Percentiles rank a stretch among this genome's conserved stretches.
These are phyloP conservation scores for Scedosporium aurantiacum DNA, from an alignment of 2,329 filamentous ascomycete genomes.

Conservation along the genomic window DNA sequence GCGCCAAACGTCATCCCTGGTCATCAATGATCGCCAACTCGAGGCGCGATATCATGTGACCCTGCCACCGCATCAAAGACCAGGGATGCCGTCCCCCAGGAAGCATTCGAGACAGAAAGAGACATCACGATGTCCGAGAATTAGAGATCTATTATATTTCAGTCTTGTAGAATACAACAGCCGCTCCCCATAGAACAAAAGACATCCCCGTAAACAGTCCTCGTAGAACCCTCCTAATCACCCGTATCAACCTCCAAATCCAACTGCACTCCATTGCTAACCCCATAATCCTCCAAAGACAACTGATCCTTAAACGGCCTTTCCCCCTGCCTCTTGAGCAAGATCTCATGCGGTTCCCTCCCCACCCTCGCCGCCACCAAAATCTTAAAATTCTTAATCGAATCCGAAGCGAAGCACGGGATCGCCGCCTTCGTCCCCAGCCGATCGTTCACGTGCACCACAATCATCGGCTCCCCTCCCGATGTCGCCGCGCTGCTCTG, in stretches of 20 bases:
- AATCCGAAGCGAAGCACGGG: conserved; percentile 76
- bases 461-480: conserved; percentile 69
- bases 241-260: conserved; percentile 52
- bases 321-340: conserved; percentile 85
- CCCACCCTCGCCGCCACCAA: conserved; percentile 86
- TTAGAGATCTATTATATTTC: too few relatives aligned
- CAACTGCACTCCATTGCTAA: conserved; percentile 74
- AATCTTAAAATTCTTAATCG: conserved; percentile 77
- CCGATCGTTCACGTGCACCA: conserved; percentile 90
- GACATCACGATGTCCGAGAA: background rate
- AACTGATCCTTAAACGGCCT: conserved; percentile 87
- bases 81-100: too few relatives aligned
- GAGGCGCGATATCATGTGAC: conserved; percentile 4
- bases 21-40: background rate
- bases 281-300: conserved; percentile 82
- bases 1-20: background rate
- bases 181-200: background rate
- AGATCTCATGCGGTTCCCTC: conserved; percentile 78
- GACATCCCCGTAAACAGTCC: background rate
- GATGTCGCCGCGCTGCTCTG: conserved; percentile 16
- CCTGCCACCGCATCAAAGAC: background rate
- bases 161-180: background rate
- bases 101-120: background rate
- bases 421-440: conserved; percentile 92
- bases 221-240: conserved; percentile 29